Percentiles rank a stretch among this genome's conserved stretches.
phyloP scores from a whole-genome alignment of 73 alveolate species.

The Symbiodinium natans region DNA sequence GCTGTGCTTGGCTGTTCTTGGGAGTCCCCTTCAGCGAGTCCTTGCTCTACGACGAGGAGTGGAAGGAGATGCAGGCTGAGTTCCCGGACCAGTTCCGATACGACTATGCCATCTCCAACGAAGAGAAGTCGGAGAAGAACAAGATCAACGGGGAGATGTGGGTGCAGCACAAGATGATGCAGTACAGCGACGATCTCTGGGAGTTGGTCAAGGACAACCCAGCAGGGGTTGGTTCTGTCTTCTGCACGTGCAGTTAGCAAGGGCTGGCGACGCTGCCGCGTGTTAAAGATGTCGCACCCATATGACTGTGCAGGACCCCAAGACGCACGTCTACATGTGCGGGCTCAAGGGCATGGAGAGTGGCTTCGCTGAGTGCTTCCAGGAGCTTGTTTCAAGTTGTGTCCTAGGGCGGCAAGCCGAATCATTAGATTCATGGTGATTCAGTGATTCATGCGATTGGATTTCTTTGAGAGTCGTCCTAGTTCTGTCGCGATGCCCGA shows the following conservation, averaged over 20 bases:
- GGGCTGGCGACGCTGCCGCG: background rate
- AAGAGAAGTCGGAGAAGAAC: slow-evolving; percentile 67
- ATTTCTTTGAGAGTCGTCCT: background rate
- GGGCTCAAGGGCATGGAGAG: slow-evolving; percentile 93
- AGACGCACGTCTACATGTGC: slow-evolving; percentile 92
- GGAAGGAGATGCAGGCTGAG: slow-evolving; percentile 92
- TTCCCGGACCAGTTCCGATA: slow-evolving; percentile 74
- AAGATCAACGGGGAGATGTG: slow-evolving; percentile 88
- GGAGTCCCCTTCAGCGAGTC: slow-evolving; percentile 80
- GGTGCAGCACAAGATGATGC: slow-evolving; percentile 93
- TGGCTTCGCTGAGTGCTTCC: slow-evolving; percentile 87
- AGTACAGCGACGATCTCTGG: slow-evolving; percentile 77
- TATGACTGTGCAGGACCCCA: slow-evolving; percentile 43
- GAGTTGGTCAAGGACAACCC: slow-evolving; percentile 40
- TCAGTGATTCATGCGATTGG: too few species aligned
- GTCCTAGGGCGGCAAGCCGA: background rate
- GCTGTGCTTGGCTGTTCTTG: slow-evolving; percentile 74
- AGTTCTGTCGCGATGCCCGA: background rate
- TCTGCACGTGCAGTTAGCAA: background rate
- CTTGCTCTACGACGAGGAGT: slow-evolving; percentile 92
- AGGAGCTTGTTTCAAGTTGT: background rate
- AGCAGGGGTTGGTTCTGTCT: background rate
- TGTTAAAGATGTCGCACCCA: background rate
- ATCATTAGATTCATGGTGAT: too few species aligned
- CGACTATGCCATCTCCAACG: slow-evolving; percentile 44